Percentiles rank a stretch among this genome's conserved stretches.
phyloP scores from a whole-genome alignment of 371 early-diverging fungal species.

The Smittium culicis region DNA sequence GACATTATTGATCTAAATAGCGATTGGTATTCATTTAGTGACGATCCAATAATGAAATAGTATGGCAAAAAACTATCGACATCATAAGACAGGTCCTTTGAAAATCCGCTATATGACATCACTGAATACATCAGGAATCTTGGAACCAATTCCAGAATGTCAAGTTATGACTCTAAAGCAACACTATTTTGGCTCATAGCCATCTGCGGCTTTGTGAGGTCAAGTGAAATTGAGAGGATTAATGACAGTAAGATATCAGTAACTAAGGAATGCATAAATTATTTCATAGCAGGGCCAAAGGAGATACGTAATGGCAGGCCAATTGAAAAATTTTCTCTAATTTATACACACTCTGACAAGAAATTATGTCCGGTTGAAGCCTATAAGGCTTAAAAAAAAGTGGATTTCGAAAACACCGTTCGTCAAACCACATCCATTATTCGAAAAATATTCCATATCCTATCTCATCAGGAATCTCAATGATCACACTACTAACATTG shows the following conservation, averaged over 20 bases:
- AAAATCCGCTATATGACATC: neutral
- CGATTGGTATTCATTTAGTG: neutral
- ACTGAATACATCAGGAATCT: neutral
- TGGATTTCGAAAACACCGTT: neutral
- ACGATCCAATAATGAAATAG: neutral
- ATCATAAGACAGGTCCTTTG: neutral
- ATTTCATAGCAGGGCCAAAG: neutral
- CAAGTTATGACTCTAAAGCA: neutral
- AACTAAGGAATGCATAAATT: neutral
- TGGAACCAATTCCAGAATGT: neutral
- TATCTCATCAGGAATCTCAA: neutral
- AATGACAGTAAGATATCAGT: neutral
- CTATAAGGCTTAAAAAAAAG: conserved; percentile 2
- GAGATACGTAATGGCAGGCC: neutral
- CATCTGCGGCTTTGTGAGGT: conserved; percentile 3
- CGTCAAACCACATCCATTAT: neutral
- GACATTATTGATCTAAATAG: neutral
- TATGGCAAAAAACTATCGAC: neutral
- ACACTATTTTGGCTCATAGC: neutral
- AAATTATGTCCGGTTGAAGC: neutral
- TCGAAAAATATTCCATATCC: neutral
- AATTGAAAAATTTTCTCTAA: neutral
- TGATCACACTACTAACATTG: neutral
- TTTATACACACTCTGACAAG: neutral
- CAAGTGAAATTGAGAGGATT: conserved; percentile 4